Evolutionary conservation across 768 basidiomycete species (phyloP).

Genomic region (Pleurotus djamor): DNA sequence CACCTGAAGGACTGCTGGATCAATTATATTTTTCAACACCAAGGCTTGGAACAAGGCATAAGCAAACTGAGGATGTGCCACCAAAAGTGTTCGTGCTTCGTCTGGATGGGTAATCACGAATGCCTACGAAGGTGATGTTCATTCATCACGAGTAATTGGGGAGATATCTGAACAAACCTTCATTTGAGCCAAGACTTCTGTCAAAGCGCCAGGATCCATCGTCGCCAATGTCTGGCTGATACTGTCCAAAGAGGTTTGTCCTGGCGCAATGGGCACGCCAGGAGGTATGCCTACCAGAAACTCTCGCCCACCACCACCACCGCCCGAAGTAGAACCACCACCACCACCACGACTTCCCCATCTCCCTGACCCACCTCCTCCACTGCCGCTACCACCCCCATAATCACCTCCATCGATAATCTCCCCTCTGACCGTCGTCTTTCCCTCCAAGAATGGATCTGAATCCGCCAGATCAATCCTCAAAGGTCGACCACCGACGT

Average conservation of each 20-base stretch:
- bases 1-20: constrained; percentile 72
- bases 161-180: constrained; percentile 60
- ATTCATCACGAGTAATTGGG: neutral
- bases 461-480: constrained; percentile 95
- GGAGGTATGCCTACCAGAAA: constrained; percentile 71
- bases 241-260: constrained; percentile 70
- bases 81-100: constrained; percentile 77
- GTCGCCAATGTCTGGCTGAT: constrained; percentile 86
- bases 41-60: constrained; percentile 97
- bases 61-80: constrained; percentile 87
- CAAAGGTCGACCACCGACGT: constrained; percentile 89
- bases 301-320: constrained; percentile 7
- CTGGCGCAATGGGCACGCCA: constrained; percentile 73
- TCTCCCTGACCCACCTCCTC: constrained; percentile 45
- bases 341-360: constrained; percentile 35
- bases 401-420: constrained; percentile 69
- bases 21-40: constrained; percentile 90
- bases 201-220: constrained; percentile 79
- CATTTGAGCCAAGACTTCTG: constrained; percentile 97
- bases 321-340: constrained; percentile 22
- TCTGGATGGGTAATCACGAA: constrained; percentile 92
- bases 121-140: constrained; percentile 46
- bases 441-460: constrained; percentile 88
- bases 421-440: constrained; percentile 85
- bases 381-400: constrained; percentile 16